Evolutionary conservation across 2,329 filamentous ascomycete species (phyloP), one percentile per base, ranked within the genome.

Genomic region (Arachnomyces sp.): DNA sequence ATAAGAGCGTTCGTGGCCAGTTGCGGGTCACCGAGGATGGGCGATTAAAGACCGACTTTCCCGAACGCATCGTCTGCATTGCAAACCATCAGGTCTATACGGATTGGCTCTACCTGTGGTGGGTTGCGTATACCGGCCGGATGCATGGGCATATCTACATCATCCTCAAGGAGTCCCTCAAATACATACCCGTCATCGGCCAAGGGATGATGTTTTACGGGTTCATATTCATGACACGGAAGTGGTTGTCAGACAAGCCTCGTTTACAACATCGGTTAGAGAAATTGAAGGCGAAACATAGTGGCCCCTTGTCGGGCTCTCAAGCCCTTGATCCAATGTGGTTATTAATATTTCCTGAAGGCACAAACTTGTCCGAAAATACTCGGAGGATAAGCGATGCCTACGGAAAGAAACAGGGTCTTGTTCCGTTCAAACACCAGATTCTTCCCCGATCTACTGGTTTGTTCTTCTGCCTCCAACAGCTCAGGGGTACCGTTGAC

Each of bases 61-160:
- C 77, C 2, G 72, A 81, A 46, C 68, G 78, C 12, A 60, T 81
- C 43, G 71, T 82, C 7, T 54, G 82, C 52, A 76, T 82, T 57
- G 72, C 78, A 5, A 82, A 82, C 43, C 78, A 82, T 50, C 76
- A 81, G 53, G 69, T 82, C 2, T 82, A 82, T 54, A 81, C 78
- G n/a, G 78, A 82, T 51, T 82, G 78, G 78, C 62, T 82, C 11
- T 82, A 82, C 53, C 66, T 82, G 2, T 82, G 78, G 78, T 82
- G 78, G 77, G 71, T 78, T 34, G 73, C 77, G 2, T 82, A 82
- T 50, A 78, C 77, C 2, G 77, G 77, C 51, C 65, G 68, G 44
- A 80, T 80, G 74, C 78, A 82, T 48, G 78, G 78, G 28, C 75
- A 75, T 47, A 72, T 82, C 50, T 81, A 77, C 55, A 82, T 82